Evolutionary conservation across 129 eudicot species (phyloP).

Genomic region (Ambrosia trifida): DNA sequence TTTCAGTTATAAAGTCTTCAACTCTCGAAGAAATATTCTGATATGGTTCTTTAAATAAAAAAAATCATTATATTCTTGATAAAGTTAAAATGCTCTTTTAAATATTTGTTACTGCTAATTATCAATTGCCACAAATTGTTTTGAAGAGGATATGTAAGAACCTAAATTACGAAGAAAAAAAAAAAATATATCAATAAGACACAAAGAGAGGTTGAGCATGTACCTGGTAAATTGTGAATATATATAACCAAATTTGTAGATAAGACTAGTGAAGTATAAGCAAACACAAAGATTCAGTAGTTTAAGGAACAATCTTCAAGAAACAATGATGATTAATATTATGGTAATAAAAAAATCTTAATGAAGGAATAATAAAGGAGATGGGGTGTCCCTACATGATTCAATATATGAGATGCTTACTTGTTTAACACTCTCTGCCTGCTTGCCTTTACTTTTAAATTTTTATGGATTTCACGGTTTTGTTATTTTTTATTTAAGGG

Average conservation of each 20-base stretch:
- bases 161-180: not conserved
- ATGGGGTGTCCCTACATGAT: slow-evolving; percentile 24
- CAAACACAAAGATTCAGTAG: slow-evolving; percentile 27
- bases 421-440: slow-evolving; percentile 34
- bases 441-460: slow-evolving; percentile 31
- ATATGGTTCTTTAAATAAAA: slow-evolving; percentile 20
- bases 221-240: slow-evolving; percentile 26
- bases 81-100: slow-evolving; percentile 4
- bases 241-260: slow-evolving; percentile 20
- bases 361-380: slow-evolving; percentile 19
- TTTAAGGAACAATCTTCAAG: slow-evolving; percentile 23
- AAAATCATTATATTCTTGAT: slow-evolving; percentile 16
- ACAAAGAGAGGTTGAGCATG: slow-evolving; percentile 24
- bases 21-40: slow-evolving; percentile 12
- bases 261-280: slow-evolving; percentile 20
- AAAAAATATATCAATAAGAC: slow-evolving; percentile 11
- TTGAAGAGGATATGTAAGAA: not conserved
- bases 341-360: slow-evolving; percentile 12
- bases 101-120: slow-evolving; percentile 4
- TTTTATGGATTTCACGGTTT: slow-evolving; percentile 18
- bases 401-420: slow-evolving; percentile 28
- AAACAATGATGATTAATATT: slow-evolving; percentile 20
- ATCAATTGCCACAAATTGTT: not conserved
- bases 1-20: slow-evolving; percentile 30
- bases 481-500: not conserved